phyloP scores from a whole-genome alignment of 352 stramenopile species.

The Phytophthora macrochlamydospora region DNA sequence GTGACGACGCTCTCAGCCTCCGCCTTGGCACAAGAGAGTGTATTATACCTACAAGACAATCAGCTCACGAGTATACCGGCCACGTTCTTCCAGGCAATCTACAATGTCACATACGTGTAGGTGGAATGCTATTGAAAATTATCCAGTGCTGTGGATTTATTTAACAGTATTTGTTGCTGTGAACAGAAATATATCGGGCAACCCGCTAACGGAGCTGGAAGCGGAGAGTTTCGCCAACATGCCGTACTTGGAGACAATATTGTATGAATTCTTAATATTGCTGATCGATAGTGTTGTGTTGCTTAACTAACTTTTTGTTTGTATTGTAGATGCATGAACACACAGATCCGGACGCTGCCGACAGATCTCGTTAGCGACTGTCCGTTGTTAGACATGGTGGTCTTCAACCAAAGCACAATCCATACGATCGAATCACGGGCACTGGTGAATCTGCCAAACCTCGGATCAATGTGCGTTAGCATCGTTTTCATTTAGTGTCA shows the following conservation, averaged over 20 bases:
- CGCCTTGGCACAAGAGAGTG: conserved; percentile 35
- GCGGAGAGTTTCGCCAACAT: conserved; percentile 52
- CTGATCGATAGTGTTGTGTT: not conserved
- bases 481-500: no score
- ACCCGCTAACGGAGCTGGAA: conserved; percentile 57
- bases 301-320: conserved; percentile 3
- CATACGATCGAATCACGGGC: conserved; percentile 48
- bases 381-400: conserved; percentile 38
- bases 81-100: conserved; percentile 48
- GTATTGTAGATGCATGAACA: conserved; percentile 41
- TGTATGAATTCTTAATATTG: conserved; percentile 28
- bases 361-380: conserved; percentile 41
- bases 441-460: conserved; percentile 45
- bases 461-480: conserved; percentile 43
- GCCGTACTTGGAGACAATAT: conserved; percentile 43
- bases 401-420: conserved; percentile 56
- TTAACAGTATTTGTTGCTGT: conserved; percentile 2
- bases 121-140: conserved; percentile 3
- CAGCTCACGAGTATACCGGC: conserved; percentile 42
- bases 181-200: conserved; percentile 57
- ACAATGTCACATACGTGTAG: conserved; percentile 46
- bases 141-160: not conserved
- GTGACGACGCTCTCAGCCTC: conserved; percentile 25
- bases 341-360: conserved; percentile 43
- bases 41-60: conserved; percentile 59